Evolutionary conservation across 352 stramenopile genomes (phyloP).

Genomic region (Phytopythium aichiense): DNA sequence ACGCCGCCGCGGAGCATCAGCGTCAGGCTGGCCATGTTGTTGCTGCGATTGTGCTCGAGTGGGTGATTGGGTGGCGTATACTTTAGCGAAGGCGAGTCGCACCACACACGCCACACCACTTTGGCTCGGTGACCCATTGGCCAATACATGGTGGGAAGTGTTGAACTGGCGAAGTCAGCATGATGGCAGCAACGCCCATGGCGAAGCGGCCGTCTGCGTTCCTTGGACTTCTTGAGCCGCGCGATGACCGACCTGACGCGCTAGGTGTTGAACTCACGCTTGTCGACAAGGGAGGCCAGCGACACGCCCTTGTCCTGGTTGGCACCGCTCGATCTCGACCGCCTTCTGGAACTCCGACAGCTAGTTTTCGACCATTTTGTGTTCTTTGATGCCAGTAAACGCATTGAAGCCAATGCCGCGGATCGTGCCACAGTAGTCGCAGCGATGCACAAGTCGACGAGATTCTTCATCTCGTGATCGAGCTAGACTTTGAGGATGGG

Average conservation of each 20-base stretch:
- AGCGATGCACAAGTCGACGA: slow-evolving; percentile 98
- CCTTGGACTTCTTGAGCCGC: slow-evolving; percentile 95
- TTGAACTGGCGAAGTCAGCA: too few species aligned
- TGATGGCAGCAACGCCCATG: too few species aligned
- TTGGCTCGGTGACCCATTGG: too few species aligned
- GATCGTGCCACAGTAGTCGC: slow-evolving; percentile 20
- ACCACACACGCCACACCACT: too few species aligned
- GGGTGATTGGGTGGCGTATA: not conserved
- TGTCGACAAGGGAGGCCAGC: slow-evolving; percentile 93
- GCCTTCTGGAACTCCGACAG: slow-evolving; percentile 88
- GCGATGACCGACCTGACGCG: slow-evolving; percentile 92
- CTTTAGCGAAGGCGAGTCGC: too few species aligned
- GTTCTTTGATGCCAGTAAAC: slow-evolving; percentile 94
- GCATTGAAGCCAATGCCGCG: slow-evolving; percentile 89
- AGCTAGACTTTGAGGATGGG: slow-evolving; percentile 90
- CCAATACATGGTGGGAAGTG: too few species aligned
- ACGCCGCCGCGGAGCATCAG: not conserved
- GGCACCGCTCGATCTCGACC: slow-evolving; percentile 93
- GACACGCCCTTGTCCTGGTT: slow-evolving; percentile 88
- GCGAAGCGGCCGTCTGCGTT: too few species aligned
- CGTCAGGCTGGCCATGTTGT: not conserved
- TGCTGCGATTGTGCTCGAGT: not conserved
- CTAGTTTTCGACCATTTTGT: slow-evolving; percentile 95
- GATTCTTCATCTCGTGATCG: slow-evolving; percentile 90
- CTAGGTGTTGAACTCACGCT: slow-evolving; percentile 95